Evolutionary conservation across 768 basidiomycete species (phyloP), one percentile per base, ranked within the genome.

Genomic region (Pisolithus orientalis): DNA sequence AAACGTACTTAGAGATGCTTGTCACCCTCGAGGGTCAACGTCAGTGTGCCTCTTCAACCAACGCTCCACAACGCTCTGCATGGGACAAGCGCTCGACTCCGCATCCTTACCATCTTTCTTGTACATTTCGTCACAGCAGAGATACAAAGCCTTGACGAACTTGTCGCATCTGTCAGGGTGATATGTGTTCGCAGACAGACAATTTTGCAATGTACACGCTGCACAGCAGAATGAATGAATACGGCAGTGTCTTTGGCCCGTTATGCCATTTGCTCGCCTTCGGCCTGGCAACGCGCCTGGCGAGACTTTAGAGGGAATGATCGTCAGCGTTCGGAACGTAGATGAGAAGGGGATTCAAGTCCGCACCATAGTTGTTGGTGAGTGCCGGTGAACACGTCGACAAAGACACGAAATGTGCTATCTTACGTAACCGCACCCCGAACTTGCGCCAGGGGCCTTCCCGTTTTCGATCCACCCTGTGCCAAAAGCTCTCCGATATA

Each of bases 201-300:
- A 89, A 1, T 69, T 51, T 42, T 87, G 86, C 3, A 88, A 69
- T 21, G 71, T 64, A 60, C 86, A 88, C 0, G 86, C 86, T 88
- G 58, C 7, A 21, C 21, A 17, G 0, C 29, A 38, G 16, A 7
- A 13, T 13, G 21, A 21, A 42, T 50, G 8, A 44, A 10, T 24
- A 16, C 7, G 32, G 10, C 21, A 2, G 7, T 16, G 32, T 32
- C 29, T 14, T 9, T n/a, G 13, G 28, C 11, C 25, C 34, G 13
- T 34, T 13, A 34, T 13, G 50, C 9, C 13, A 17, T 31, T 6
- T n/a, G 9, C n/a, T 52, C 62, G 63, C 64, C 64, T 63, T 63
- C 37, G 9, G 49, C 50, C 43, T 66, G 64, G 42, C 65, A 65
- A 1, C 3, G 52, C 1, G 8, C 24, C n/a, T 25, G 21, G 24